Percentiles rank a stretch among this genome's conserved stretches.
Evolutionary conservation across 108 stramenopile species (phyloP).

Genomic region (Fragilariopsis cylindrus): DNA sequence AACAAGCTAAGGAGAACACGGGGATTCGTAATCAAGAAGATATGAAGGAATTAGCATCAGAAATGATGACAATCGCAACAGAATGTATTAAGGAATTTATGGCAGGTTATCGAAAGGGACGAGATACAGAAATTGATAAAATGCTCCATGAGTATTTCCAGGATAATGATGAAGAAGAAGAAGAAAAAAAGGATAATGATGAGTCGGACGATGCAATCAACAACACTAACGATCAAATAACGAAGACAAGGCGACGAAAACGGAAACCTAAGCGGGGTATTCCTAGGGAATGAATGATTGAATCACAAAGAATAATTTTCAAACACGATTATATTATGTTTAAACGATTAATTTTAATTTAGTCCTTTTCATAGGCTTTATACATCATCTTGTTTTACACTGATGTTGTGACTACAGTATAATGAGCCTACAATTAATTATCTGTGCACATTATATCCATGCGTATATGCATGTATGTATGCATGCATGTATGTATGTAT

Average conservation of each 20-base stretch:
- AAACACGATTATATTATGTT: too few relatives aligned
- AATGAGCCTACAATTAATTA: too few relatives aligned
- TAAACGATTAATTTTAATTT: too few relatives aligned
- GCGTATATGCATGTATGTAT: too few relatives aligned
- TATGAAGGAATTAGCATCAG: constrained; percentile 48
- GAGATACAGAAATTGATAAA: constrained; percentile 82
- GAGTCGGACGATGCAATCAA: neutral
- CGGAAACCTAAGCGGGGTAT: constrained; percentile 1
- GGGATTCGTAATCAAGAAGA: constrained; percentile 71
- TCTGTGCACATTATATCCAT: too few relatives aligned
- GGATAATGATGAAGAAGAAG: constrained; percentile 40
- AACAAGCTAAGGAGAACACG: constrained; percentile 56
- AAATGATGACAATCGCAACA: constrained; percentile 68
- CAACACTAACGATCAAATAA: neutral
- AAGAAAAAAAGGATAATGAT: constrained; percentile 12
- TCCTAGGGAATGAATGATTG: neutral
- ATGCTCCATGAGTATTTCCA: constrained; percentile 84
- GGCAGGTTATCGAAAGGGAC: constrained; percentile 81
- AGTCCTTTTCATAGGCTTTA: too few relatives aligned
- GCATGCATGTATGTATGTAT: too few relatives aligned
- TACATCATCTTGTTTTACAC: too few relatives aligned
- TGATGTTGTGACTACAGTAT: too few relatives aligned
- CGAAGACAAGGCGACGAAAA: neutral
- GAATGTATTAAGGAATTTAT: constrained; percentile 76
- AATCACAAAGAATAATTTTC: too few relatives aligned